Base-by-base conservation (phyloP, 768 basidiomycete genomes). In the Cystofilobasidium ferigula region DNA sequence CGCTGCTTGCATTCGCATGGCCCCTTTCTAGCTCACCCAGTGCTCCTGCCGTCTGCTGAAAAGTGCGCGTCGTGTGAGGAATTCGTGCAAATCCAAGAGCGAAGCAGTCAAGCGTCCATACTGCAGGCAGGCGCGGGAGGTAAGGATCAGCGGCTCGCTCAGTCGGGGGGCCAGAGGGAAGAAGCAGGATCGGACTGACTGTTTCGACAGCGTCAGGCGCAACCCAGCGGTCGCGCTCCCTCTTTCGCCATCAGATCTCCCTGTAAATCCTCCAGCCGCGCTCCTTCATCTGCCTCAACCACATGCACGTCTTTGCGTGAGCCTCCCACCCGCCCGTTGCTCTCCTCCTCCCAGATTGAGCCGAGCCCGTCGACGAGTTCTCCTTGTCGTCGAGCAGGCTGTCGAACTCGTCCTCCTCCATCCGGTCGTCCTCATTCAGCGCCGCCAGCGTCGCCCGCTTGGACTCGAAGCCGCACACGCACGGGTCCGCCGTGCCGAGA, bases 1-100 rank as follows among this genome's bases (percentile, higher is more conserved):
- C 26, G 42, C 38, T 34, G 51, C 59, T 53, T 61, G 48, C 45
- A 54, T 48, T 28, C 36, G 28, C 56, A 48, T 62, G 47, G 35
- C 59, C 59, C 42, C 26, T 51, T 36, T 26, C 47, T 1, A 28
- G 22, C 8, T n/a, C n/a, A n/a, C 32, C 22, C 40, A 42, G 40
- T 42, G 10, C 20, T 42, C 40, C 10, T 10, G 40, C 20, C 40
- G 40, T 42, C n/a, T n/a, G n/a, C n/a, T n/a, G n/a, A n/a, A n/a
- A n/a, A n/a, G n/a, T n/a, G n/a, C n/a, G n/a, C n/a, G n/a, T n/a
- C n/a, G n/a, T n/a, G n/a, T n/a, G n/a, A n/a, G n/a, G n/a, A n/a
- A n/a, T n/a, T n/a, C n/a, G n/a, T n/a, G n/a, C n/a, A n/a, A n/a
- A n/a, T n/a, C n/a, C n/a, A n/a, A n/a, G n/a, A n/a, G n/a, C n/a